Conservation (phyloP, 164 flowering plant species). For the Vitis riparia region DNA sequence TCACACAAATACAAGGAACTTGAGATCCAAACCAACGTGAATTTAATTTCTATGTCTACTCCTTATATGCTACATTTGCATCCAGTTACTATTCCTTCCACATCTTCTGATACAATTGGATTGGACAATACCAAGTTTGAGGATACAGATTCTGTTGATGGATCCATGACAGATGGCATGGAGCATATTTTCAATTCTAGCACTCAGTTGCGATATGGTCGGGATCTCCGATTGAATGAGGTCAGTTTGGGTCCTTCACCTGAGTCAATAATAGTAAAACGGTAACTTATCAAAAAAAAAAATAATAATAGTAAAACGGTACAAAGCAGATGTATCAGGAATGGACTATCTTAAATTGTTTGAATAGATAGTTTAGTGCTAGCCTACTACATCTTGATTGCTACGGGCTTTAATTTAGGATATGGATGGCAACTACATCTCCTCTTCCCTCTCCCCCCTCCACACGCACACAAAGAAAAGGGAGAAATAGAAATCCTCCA, state of each 20-base stretch:
- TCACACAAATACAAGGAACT: conserved; percentile 47
- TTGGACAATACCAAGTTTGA: conserved; percentile 62
- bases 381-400: neutral
- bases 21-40: conserved; percentile 37
- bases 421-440: too few species aligned
- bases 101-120: conserved; percentile 62
- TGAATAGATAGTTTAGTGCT: neutral
- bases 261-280: neutral
- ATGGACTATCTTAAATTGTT: neutral
- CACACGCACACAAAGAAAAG: too few species aligned
- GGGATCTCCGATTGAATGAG: conserved; percentile 96
- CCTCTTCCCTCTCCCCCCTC: too few species aligned
- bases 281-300: too few species aligned
- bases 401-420: neutral
- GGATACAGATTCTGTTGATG: conserved; percentile 75
- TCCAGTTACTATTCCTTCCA: conserved; percentile 78
- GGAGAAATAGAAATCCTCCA: too few species aligned
- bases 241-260: conserved; percentile 30
- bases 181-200: conserved; percentile 92
- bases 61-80: conserved; percentile 92
- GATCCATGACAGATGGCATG: conserved; percentile 86
- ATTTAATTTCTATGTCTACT: conserved; percentile 68
- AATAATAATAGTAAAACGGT: neutral
- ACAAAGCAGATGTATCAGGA: neutral
- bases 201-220: conserved; percentile 85